Evolutionary conservation across 192 early-diverging fungal genomes (phyloP), one percentile per base, ranked within the genome.

Genomic region (Coemansia sp.): DNA sequence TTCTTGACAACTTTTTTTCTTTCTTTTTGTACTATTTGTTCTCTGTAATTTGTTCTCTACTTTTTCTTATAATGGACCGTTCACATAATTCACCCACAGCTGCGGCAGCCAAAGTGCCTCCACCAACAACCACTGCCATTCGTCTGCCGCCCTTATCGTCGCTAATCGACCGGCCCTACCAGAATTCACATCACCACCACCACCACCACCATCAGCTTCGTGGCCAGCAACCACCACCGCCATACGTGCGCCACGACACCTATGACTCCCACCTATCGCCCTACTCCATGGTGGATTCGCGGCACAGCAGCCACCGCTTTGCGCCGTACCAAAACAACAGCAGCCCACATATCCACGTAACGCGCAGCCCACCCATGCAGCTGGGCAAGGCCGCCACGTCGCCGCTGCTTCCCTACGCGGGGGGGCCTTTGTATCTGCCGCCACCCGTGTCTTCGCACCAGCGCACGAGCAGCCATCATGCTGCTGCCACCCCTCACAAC

Each of bases 101-200:
- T 34, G 33, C n/a, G n/a, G 54, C 53, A 27, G 39, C 62, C 39
- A 41, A 53, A 34, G 62, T 48, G 35, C 31, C 42, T 3, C 69
- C 40, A 48, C 44, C 40, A 6, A 62, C 27, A 45, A 56, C 37
- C 21, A 34, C 44, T 0, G 37, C 42, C 17, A 68, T 81, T n/a
- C 60, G 79, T 14, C 56, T 81, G 39, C 79, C 79, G 13, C 74
- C 79, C 27, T 60, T 81, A 41, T 75, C 79, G 13, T 67, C 79
- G 48, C 67, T 81, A 17, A 81, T 81, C 21, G 66, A 76, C 16
- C 59, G 31, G 2, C 39, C 46, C 2, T 41, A 16, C 21, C 40
- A 11, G 40, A 41, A 41, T 41, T 41, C 16, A 14, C 40, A 41
- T 14, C 40, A 14, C 24, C 24, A 27, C 24, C 24, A 35, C 50